Conservation (phyloP, 441 rosid genomes). For the Adansonia rubrostipa region DNA sequence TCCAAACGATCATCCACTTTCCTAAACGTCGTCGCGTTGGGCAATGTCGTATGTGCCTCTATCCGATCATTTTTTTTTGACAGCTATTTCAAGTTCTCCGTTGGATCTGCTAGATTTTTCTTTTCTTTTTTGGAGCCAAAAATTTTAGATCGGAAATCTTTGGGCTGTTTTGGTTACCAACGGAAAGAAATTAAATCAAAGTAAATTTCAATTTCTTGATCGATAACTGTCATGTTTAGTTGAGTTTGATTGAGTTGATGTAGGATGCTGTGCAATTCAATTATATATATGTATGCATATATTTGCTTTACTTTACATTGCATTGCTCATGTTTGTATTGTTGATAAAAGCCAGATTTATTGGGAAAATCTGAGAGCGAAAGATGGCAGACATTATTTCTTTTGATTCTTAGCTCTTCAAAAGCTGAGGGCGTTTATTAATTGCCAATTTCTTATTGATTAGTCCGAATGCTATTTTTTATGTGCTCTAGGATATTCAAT, state of each 20-base stretch:
- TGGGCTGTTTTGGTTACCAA: background rate
- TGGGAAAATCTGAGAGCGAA: background rate
- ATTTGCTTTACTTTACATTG: background rate
- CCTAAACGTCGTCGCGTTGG: slow-evolving; percentile 80
- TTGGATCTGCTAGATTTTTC: slow-evolving; percentile 40
- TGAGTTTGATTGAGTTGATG: background rate
- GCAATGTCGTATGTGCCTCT: slow-evolving; percentile 75
- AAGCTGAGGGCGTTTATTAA: background rate
- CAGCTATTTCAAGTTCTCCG: background rate
- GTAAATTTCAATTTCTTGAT: background rate
- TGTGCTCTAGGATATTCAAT: background rate
- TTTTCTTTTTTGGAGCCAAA: background rate
- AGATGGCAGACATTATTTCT: background rate
- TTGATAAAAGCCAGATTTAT: background rate
- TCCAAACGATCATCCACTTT: slow-evolving; percentile 68
- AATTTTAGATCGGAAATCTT: background rate
- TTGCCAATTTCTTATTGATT: background rate
- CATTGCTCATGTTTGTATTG: background rate
- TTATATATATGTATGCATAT: background rate
- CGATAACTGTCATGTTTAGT: background rate
- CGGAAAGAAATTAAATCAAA: background rate
- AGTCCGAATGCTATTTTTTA: background rate
- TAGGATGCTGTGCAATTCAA: background rate
- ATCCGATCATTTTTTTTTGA: background rate
- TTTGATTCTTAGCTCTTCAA: slow-evolving; percentile 4